Conservation (phyloP, 2,329 filamentous ascomycete species). For the Davidsoniella eucalypti region DNA sequence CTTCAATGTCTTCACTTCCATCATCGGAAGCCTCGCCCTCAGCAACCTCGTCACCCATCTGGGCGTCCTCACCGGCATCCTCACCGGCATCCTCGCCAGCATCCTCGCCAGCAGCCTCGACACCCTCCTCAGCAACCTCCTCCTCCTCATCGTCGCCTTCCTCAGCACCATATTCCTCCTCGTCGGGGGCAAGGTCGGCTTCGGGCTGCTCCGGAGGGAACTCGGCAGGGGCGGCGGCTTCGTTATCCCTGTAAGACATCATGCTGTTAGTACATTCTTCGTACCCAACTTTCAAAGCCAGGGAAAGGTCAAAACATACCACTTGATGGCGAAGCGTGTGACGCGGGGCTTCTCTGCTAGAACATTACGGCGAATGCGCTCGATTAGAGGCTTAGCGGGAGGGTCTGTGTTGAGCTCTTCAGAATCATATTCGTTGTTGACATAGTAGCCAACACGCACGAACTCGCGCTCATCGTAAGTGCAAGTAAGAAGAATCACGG, state of each 20-base stretch:
- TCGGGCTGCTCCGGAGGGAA: slow-evolving; percentile 96
- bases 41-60: slow-evolving; percentile 17
- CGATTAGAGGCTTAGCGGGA: slow-evolving; percentile 79
- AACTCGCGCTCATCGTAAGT: slow-evolving; percentile 95
- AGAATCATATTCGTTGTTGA: slow-evolving; percentile 97
- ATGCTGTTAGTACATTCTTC: background rate
- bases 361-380: slow-evolving; percentile 82
- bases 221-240: slow-evolving; percentile 87
- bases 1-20: slow-evolving; percentile 64
- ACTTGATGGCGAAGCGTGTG: slow-evolving; percentile 96
- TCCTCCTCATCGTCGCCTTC: slow-evolving; percentile 61
- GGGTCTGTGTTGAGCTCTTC: slow-evolving; percentile 81
- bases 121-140: slow-evolving; percentile 35
- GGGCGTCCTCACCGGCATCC: slow-evolving; percentile 42
- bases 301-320: slow-evolving; percentile 38
- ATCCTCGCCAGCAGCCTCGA: slow-evolving; percentile 35
- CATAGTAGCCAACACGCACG: slow-evolving; percentile 95
- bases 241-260: slow-evolving; percentile 64
- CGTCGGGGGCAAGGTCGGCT: slow-evolving; percentile 71
- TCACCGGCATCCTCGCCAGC: slow-evolving; percentile 38
- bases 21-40: slow-evolving; percentile 56
- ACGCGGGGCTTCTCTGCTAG: slow-evolving; percentile 95
- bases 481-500: slow-evolving; percentile 89
- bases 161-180: slow-evolving; percentile 80
- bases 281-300: background rate